These are phyloP conservation scores for Erodium moschatum DNA, from an alignment of 441 rosid genomes.

Conservation along the genomic window DNA sequence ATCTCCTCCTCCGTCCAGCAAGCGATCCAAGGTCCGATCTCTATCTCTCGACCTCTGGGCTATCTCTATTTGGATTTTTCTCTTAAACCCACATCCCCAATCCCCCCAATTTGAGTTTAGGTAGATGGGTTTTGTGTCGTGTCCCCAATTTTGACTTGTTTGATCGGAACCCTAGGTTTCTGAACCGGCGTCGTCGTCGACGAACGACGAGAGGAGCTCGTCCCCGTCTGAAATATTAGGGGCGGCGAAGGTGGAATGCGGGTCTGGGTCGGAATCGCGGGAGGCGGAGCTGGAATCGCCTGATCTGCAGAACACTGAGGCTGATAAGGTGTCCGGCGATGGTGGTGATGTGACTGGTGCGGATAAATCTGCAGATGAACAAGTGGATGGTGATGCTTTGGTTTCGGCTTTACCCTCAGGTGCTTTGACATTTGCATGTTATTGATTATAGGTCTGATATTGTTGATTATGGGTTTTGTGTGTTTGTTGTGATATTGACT, in stretches of 20 bases:
- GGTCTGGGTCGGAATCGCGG: slow-evolving; percentile 29
- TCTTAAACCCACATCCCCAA: neutral
- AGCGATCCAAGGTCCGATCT: slow-evolving; percentile 60
- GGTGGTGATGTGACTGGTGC: slow-evolving; percentile 25
- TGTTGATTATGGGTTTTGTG: neutral
- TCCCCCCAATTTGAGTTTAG: neutral
- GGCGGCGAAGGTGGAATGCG: slow-evolving; percentile 24
- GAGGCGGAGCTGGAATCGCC: slow-evolving; percentile 46
- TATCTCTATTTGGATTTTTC: neutral
- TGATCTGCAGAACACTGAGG: slow-evolving; percentile 48
- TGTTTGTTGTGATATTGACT: slow-evolving; percentile 6
- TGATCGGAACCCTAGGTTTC: slow-evolving; percentile 32
- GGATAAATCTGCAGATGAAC: slow-evolving; percentile 45
- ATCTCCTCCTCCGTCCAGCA: slow-evolving; percentile 33
- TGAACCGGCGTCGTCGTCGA: slow-evolving; percentile 45
- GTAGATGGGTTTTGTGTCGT: neutral
- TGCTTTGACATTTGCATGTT: slow-evolving; percentile 23
- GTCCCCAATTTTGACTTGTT: neutral
- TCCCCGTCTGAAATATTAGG: slow-evolving; percentile 5
- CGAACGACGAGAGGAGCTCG: slow-evolving; percentile 30
- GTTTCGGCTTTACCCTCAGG: slow-evolving; percentile 49
- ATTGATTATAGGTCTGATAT: slow-evolving; percentile 7
- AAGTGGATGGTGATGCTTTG: slow-evolving; percentile 30
- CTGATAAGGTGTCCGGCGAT: slow-evolving; percentile 26
- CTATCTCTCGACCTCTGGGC: neutral